Percentiles rank a stretch among this genome's conserved stretches.
phyloP scores from a whole-genome alignment of 805 yeast species.

The Lipomyces yamadae region DNA sequence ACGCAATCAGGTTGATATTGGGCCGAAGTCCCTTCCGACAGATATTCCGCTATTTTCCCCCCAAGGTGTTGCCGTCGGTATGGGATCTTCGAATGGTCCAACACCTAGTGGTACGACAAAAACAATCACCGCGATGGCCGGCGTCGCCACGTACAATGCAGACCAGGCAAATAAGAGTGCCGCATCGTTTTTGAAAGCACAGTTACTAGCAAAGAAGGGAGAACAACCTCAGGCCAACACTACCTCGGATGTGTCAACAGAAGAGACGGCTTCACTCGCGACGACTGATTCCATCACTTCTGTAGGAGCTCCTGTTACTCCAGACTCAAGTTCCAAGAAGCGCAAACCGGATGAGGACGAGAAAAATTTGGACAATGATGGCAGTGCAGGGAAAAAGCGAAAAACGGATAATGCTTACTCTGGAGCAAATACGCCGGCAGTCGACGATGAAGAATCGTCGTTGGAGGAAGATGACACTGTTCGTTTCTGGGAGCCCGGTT shows the following conservation, averaged over 20 bases:
- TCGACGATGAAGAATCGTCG: conserved; percentile 49
- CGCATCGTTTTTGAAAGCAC: conserved; percentile 61
- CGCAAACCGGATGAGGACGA: conserved; percentile 35
- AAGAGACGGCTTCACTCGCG: conserved; percentile 8
- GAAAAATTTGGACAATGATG: conserved; percentile 29
- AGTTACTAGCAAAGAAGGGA: conserved; percentile 40
- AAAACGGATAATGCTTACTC: conserved; percentile 14
- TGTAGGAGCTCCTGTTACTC: conserved; percentile 19
- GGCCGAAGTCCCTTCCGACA: conserved; percentile 68
- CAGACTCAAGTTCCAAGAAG: conserved; percentile 26
- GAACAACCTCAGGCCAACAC: conserved; percentile 11
- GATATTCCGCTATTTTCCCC: conserved; percentile 79
- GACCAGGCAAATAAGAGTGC: conserved; percentile 72
- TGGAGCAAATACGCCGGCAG: conserved; percentile 34
- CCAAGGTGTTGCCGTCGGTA: conserved; percentile 72
- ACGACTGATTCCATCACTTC: conserved; percentile 30
- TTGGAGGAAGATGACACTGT: conserved; percentile 54
- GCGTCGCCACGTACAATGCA: conserved; percentile 48
- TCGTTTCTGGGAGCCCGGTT: conserved; percentile 85
- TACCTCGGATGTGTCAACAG: conserved; percentile 23
- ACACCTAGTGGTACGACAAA: conserved; percentile 17
- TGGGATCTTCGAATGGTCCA: conserved; percentile 9
- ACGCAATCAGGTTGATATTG: conserved; percentile 70
- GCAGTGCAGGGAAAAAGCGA: conserved; percentile 13
- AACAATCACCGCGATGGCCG: conserved; percentile 22